These are phyloP conservation scores for Candida ulmi DNA, from an alignment of 805 yeast genomes.

Conservation along the genomic window DNA sequence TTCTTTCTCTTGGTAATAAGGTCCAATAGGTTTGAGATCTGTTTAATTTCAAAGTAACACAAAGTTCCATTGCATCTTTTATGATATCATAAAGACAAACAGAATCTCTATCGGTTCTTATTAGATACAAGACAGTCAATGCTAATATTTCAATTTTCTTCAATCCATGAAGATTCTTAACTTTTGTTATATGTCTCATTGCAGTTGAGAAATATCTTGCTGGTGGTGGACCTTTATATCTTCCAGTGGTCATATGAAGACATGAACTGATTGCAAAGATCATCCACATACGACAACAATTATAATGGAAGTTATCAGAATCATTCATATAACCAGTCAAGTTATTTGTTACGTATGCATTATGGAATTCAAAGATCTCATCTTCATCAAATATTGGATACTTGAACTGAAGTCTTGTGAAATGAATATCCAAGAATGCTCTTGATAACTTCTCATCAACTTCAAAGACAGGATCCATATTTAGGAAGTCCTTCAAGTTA, in stretches of 20 bases:
- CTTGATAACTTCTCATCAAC: conserved; percentile 45
- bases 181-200: conserved; percentile 46
- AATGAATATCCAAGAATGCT: conserved; percentile 49
- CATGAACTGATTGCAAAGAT: conserved; percentile 47
- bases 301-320: conserved; percentile 42
- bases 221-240: conserved; percentile 50
- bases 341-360: conserved; percentile 36
- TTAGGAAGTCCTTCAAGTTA: conserved; percentile 39
- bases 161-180: conserved; percentile 33
- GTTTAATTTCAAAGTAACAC: conserved; percentile 32
- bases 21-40: conserved; percentile 30
- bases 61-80: conserved; percentile 44
- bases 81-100: conserved; percentile 47
- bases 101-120: conserved; percentile 58
- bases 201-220: conserved; percentile 55
- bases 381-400: conserved; percentile 50
- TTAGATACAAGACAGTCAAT: conserved; percentile 46
- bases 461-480: conserved; percentile 45
- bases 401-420: conserved; percentile 49
- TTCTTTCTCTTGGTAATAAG: conserved; percentile 22
- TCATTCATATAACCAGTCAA: conserved; percentile 29
- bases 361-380: conserved; percentile 45
- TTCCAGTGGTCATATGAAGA: conserved; percentile 49
- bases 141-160: conserved; percentile 49
- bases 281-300: conserved; percentile 52